A percentile compares a stretch with the other conserved stretches of the same genome.
These are phyloP conservation scores for Kluyveromyces siamensis DNA, from an alignment of 805 yeast species.

Conservation along the genomic window DNA sequence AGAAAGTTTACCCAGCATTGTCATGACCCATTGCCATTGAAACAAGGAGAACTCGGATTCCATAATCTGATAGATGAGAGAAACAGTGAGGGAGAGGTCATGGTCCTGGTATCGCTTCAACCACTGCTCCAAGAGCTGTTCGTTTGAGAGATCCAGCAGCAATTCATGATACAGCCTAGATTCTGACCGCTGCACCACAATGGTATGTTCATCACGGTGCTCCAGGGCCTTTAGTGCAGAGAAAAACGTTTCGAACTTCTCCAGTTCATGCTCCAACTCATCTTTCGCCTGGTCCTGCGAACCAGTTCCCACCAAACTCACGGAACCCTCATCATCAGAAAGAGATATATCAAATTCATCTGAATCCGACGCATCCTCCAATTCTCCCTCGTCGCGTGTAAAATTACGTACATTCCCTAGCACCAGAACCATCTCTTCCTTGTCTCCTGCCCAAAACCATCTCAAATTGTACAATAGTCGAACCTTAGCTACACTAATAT, in stretches of 20 bases:
- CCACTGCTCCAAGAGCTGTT: slow-evolving; percentile 1
- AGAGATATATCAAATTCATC: slow-evolving; percentile 2
- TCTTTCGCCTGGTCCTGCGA: not conserved
- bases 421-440: not conserved
- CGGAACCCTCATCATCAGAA: not conserved
- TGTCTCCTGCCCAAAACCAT: not conserved
- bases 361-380: slow-evolving; percentile 1
- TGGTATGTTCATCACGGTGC: not conserved
- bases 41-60: slow-evolving; percentile 1
- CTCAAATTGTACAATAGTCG: not conserved
- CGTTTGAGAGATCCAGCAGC: not conserved
- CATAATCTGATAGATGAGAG: not conserved
- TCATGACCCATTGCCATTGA: slow-evolving; percentile 4
- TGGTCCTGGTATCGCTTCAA: not conserved
- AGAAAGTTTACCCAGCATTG: slow-evolving; percentile 1
- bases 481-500: not conserved
- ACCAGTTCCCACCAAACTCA: not conserved
- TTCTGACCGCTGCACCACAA: not conserved
- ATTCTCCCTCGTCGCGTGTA: slow-evolving; percentile 1
- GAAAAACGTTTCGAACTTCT: not conserved
- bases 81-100: not conserved
- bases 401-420: not conserved
- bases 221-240: not conserved
- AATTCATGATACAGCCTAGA: not conserved
- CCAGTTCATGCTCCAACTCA: not conserved